These are phyloP conservation scores for Pterocarpus macrocarpus DNA, from an alignment of 306 rosid species.

Conservation along the genomic window DNA sequence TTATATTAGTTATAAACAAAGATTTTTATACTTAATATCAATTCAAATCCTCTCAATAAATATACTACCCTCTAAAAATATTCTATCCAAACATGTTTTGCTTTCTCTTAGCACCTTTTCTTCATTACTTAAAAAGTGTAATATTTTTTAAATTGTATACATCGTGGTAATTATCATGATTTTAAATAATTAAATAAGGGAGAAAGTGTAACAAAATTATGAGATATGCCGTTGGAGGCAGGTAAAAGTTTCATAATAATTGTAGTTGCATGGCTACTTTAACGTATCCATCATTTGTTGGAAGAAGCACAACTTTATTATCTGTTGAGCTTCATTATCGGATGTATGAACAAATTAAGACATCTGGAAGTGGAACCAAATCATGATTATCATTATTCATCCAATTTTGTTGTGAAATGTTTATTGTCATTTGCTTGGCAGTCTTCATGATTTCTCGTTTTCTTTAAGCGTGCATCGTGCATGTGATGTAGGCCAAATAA, in stretches of 20 bases:
- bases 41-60: no score
- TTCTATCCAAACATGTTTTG: no score
- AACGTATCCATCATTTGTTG: constrained; percentile 9
- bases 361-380: constrained; percentile 9
- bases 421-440: constrained; percentile 6
- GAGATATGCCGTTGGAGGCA: background rate
- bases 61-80: no score
- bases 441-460: background rate
- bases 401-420: constrained; percentile 8
- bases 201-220: background rate
- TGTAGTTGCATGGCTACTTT: constrained; percentile 16
- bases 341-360: background rate
- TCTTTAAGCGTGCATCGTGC: no score
- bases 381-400: background rate
- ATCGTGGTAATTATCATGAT: background rate
- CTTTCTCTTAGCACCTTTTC: background rate
- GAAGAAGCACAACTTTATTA: background rate
- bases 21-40: no score
- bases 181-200: background rate
- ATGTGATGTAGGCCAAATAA: no score
- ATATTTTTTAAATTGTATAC: no score
- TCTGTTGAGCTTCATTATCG: background rate
- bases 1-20: no score
- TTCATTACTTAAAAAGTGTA: no score
- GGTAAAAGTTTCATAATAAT: constrained; percentile 17